These are phyloP conservation scores for Dissoconium aciculare DNA, from an alignment of 2,329 filamentous ascomycete species.

Conservation along the genomic window DNA sequence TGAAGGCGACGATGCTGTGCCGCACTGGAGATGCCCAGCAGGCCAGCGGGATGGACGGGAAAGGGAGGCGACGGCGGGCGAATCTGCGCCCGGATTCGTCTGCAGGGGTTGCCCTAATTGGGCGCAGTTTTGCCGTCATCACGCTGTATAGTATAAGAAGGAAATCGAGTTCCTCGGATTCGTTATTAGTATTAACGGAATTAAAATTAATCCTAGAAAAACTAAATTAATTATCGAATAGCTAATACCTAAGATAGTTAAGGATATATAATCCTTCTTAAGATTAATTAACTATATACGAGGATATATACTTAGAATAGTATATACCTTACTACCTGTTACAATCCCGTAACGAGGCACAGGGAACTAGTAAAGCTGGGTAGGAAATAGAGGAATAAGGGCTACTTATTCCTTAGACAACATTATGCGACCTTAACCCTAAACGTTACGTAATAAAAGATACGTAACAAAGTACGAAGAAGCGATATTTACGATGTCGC, in stretches of 20 bases:
- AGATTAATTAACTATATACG: conserved; percentile 1
- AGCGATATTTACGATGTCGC: too few species aligned
- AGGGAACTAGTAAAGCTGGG: too few species aligned
- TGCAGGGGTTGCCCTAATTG: conserved; percentile 2
- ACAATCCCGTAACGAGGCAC: too few species aligned
- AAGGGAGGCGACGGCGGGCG: conserved; percentile 1
- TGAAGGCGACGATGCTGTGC: too few species aligned
- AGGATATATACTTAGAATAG: neutral
- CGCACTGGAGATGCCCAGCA: neutral
- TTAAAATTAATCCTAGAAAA: conserved; percentile 1
- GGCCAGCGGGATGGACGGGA: neutral
- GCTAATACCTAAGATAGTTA: neutral
- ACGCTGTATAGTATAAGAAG: conserved; percentile 2
- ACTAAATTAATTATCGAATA: neutral
- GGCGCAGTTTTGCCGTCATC: conserved; percentile 5
- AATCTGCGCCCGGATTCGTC: conserved; percentile 3
- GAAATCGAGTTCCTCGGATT: conserved; percentile 1
- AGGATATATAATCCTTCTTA: conserved; percentile 1
- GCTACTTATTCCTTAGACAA: too few species aligned
- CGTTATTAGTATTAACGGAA: neutral
- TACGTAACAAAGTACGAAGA: too few species aligned
- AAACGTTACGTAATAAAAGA: too few species aligned
- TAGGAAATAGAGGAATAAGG: too few species aligned
- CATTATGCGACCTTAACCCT: too few species aligned
- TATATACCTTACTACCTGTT: neutral